Conservation (phyloP, 768 basidiomycete genomes). For the Suillus americanus region DNA sequence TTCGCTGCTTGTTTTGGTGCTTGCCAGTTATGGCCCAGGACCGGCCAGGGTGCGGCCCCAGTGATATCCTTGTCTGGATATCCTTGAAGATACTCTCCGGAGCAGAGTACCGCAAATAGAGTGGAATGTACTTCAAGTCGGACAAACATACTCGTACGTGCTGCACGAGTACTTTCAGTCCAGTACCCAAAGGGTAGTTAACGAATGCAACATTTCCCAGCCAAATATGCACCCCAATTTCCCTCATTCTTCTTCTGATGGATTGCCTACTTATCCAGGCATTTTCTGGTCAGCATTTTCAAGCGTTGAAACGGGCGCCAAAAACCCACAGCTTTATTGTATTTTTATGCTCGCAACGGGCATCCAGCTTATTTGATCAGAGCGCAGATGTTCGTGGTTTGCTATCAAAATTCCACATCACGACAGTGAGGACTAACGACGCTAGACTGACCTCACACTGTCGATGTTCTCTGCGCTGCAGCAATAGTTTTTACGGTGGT, state of each 20-base stretch:
- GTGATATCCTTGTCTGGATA: background rate
- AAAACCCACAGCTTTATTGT: no score
- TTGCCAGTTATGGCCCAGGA: background rate
- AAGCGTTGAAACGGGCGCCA: no score
- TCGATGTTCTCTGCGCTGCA: background rate
- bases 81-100: background rate
- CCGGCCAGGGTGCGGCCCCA: background rate
- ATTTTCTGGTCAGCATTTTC: no score
- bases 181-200: background rate
- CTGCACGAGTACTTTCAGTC: background rate
- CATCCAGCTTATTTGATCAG: no score
- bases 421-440: no score
- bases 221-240: background rate
- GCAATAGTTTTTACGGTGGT: background rate
- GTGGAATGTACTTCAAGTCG: background rate
- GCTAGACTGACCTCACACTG: no score
- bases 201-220: no score
- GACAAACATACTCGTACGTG: background rate
- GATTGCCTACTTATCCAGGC: no score
- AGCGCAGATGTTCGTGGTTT: no score
- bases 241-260: background rate
- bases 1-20: background rate
- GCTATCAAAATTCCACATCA: background rate
- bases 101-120: background rate
- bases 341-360: no score